phyloP scores from a whole-genome alignment of 805 yeast species.

The Schizosaccharomyces osmophilus region DNA sequence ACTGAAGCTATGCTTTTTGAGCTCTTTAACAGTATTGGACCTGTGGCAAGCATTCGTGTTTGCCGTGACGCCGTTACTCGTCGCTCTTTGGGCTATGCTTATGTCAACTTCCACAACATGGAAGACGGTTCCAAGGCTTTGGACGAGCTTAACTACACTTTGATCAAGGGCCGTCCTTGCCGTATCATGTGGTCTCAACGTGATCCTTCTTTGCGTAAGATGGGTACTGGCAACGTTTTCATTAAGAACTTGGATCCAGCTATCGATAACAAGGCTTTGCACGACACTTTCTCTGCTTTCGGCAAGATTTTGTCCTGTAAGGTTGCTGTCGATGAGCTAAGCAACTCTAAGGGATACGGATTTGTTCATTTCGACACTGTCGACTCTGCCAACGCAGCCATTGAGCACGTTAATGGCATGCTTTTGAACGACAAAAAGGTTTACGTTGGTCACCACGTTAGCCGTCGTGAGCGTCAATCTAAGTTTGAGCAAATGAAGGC shows the following conservation, averaged over 20 bases:
- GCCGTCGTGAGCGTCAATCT: slow-evolving; percentile 82
- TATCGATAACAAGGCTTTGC: slow-evolving; percentile 94
- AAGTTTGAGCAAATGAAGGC: slow-evolving; percentile 75
- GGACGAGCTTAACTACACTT: slow-evolving; percentile 82
- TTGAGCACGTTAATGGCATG: slow-evolving; percentile 96
- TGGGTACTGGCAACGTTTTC: slow-evolving; percentile 89
- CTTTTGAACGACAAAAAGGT: slow-evolving; percentile 86
- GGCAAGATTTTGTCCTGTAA: slow-evolving; percentile 91
- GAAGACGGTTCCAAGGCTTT: slow-evolving; percentile 85
- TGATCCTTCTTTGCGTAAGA: slow-evolving; percentile 84
- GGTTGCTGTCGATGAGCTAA: slow-evolving; percentile 83
- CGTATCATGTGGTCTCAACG: slow-evolving; percentile 99
- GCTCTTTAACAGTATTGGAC: slow-evolving; percentile 81
- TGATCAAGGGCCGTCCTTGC: slow-evolving; percentile 86
- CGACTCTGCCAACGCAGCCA: slow-evolving; percentile 82
- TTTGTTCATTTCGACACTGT: slow-evolving; percentile 88
- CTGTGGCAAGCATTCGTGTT: slow-evolving; percentile 88
- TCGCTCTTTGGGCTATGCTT: slow-evolving; percentile 93
- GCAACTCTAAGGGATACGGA: slow-evolving; percentile 86
- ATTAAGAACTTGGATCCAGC: slow-evolving; percentile 96
- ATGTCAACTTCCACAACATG: slow-evolving; percentile 77
- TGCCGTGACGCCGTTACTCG: slow-evolving; percentile 96
- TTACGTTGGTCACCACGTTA: slow-evolving; percentile 78
- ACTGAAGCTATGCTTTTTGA: slow-evolving; percentile 88
- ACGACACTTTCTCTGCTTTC: slow-evolving; percentile 91